Percentiles rank a stretch among this genome's conserved stretches.
Conservation (phyloP, 345 rosid species). For the Arabis hirsuta region DNA sequence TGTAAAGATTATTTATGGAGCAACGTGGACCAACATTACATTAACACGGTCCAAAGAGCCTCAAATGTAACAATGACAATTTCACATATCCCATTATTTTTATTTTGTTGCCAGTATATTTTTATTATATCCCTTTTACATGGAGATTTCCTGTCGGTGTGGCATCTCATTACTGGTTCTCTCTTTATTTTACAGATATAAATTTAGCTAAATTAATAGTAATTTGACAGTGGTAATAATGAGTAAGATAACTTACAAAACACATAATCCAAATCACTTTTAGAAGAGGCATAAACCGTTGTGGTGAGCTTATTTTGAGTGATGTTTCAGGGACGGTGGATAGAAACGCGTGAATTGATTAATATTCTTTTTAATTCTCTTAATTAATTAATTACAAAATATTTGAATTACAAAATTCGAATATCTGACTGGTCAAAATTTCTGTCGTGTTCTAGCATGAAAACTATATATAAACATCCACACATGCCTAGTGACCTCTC, state of each 20-base stretch:
- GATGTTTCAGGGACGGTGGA: conserved; percentile 43
- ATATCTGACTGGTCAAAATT: conserved; percentile 38
- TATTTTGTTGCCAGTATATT: not conserved
- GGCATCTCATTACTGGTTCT: not conserved
- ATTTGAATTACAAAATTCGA: not conserved
- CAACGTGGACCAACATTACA: conserved; percentile 39
- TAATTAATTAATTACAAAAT: conserved; percentile 23
- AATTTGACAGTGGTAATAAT: not conserved
- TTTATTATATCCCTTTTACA: conserved; percentile 20
- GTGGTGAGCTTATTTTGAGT: conserved; percentile 33
- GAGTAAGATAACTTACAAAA: conserved; percentile 31
- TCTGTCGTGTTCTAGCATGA: conserved; percentile 40
- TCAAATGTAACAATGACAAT: conserved; percentile 35
- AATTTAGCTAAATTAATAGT: not conserved
- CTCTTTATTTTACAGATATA: not conserved
- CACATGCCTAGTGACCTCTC: conserved; percentile 44
- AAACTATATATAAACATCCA: conserved; percentile 44
- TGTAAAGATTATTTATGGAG: conserved; percentile 30
- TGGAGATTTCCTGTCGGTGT: conserved; percentile 17
- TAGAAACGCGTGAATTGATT: conserved; percentile 46
- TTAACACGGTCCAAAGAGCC: conserved; percentile 35
- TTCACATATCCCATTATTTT: conserved; percentile 18
- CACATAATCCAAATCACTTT: conserved; percentile 14
- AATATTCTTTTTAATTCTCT: conserved; percentile 17
- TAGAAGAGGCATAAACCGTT: conserved; percentile 15